A percentile compares a stretch with the other conserved stretches of the same genome.
Evolutionary conservation across 2,329 filamentous ascomycete species (phyloP).

Genomic region (Fusarium heterosporum): DNA sequence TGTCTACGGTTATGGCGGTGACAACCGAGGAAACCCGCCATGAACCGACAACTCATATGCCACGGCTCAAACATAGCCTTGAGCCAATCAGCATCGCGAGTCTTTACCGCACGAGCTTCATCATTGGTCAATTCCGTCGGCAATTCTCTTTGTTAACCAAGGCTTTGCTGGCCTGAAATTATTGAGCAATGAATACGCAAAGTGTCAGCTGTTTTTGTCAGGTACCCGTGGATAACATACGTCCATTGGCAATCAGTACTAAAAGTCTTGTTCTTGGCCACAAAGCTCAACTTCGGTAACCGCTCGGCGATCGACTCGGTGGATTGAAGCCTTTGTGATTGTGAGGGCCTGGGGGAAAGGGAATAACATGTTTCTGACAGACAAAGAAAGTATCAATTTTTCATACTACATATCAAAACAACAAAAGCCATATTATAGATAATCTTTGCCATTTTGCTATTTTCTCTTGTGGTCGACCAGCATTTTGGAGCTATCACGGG

Average conservation of each 20-base stretch:
- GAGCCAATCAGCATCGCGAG: constrained; percentile 24
- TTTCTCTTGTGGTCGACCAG: neutral
- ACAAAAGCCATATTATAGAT: too few relatives aligned
- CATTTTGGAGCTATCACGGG: constrained; percentile 15
- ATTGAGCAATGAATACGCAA: constrained; percentile 4
- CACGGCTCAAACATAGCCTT: constrained; percentile 23
- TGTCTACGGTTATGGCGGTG: constrained; percentile 15
- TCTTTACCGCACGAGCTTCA: constrained; percentile 31
- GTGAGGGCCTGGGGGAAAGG: neutral
- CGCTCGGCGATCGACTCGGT: constrained; percentile 39
- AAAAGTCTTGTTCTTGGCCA: constrained; percentile 3
- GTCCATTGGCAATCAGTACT: constrained; percentile 5
- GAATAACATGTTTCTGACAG: neutral
- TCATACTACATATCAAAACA: neutral
- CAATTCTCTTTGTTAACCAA: constrained; percentile 47
- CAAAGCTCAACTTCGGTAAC: constrained; percentile 32
- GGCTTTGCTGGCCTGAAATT: constrained; percentile 35
- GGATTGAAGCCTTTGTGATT: neutral
- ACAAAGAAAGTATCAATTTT: neutral
- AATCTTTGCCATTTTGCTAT: too few relatives aligned
- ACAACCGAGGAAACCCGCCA: constrained; percentile 53
- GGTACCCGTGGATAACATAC: neutral
- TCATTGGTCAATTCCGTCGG: constrained; percentile 50
- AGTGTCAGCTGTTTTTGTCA: constrained; percentile 16
- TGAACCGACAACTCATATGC: constrained; percentile 36